Base-by-base conservation (phyloP, 352 stramenopile genomes). In the Phytopythium ostracodes region DNA sequence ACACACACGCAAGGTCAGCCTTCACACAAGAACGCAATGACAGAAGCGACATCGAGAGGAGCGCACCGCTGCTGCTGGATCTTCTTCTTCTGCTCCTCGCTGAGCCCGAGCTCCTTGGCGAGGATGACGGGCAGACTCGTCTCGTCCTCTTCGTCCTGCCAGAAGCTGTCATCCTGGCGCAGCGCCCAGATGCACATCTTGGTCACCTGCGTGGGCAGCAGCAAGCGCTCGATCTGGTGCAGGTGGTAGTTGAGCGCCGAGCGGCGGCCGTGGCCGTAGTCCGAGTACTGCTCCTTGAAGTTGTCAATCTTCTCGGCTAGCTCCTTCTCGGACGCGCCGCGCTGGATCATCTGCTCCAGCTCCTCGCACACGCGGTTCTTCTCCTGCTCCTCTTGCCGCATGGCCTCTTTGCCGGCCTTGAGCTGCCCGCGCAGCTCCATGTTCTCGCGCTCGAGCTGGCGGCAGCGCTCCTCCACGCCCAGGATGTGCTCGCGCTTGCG, bases 241-340 rank as follows among this genome's bases (percentile, higher is more conserved):
- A 98, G 79, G 62, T 98, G 95, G 63, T 93, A 96, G 56, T 77
- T 82, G 53, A 94, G 68, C 58, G 89, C 88, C 42, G 89, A 96
- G 46, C 90, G 81, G 35, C 94, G 87, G 47, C 91, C 89, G 63
- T 92, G 84, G 25, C 94, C 94, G 73, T 98, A 98, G 74, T 94
- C 83, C 65, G 80, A 91, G 73, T 93, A 94, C 72, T 93, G 84
- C 71, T 98, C 94, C 38, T 96, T 96, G 69, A 97, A 98, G 67
- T 97, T 98, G 76, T 98, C 90, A 50, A 98, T 97, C 72, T 97
- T 98, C 62, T 96, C 87, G 53, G 94, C 94, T 9, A 98, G 83
- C 59, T 94, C 87, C 38, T 86, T 87, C 72, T 97, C 93, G 11
- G 70, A 87, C 38, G 84, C 83, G 43, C 79, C 81, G 43, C 81